Evolutionary conservation across 768 basidiomycete genomes (phyloP).

Genomic region (Favolaschia claudopus): DNA sequence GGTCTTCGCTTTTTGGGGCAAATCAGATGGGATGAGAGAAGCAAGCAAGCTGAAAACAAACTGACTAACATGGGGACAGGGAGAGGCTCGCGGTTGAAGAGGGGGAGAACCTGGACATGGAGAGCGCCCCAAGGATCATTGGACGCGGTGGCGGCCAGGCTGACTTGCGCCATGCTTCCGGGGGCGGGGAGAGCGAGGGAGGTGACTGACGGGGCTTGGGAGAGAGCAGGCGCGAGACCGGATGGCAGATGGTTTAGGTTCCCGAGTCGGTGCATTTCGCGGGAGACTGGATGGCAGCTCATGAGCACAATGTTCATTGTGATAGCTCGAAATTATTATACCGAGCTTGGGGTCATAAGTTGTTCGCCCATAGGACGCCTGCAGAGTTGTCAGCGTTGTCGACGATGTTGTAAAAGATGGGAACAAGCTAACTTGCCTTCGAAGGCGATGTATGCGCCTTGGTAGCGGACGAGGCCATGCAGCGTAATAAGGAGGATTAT

Average conservation of each 20-base stretch:
- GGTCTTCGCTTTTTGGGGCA: constrained; percentile 90
- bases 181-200: constrained; percentile 52
- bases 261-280: constrained; percentile 87
- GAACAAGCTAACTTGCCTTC: constrained; percentile 43
- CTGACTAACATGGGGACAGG: constrained; percentile 77
- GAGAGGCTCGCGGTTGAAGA: constrained; percentile 92
- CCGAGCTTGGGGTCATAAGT: constrained; percentile 79
- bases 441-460: constrained; percentile 61
- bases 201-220: constrained; percentile 58
- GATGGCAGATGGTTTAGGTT: constrained; percentile 61
- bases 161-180: constrained; percentile 45
- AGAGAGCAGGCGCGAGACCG: constrained; percentile 60
- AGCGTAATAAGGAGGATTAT: too few species aligned
- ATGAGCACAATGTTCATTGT: not conserved
- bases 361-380: constrained; percentile 71
- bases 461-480: too few species aligned
- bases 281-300: constrained; percentile 53
- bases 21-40: constrained; percentile 11
- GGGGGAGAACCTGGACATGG: constrained; percentile 86
- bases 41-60: not conserved
- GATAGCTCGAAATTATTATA: not conserved
- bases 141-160: constrained; percentile 49
- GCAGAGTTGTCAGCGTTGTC: too few species aligned
- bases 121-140: constrained; percentile 84
- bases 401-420: not conserved